Evolutionary conservation across 1,284 basidiomycete genomes (phyloP).

Genomic region (Hymenochaete sp.): DNA sequence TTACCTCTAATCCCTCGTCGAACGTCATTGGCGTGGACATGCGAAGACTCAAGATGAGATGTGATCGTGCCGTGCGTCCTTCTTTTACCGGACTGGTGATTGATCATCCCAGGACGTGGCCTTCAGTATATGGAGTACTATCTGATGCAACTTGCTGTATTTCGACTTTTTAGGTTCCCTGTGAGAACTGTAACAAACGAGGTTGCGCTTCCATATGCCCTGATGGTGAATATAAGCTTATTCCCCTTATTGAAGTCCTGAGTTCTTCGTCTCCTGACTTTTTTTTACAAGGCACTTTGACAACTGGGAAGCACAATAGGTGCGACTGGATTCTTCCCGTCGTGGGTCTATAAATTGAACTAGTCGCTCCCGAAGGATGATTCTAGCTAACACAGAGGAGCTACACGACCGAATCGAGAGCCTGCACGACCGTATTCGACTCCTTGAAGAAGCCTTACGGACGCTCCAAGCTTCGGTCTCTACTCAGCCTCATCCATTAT

Average conservation of each 20-base stretch:
- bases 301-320: constrained; percentile 49
- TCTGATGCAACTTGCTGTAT: constrained; percentile 9
- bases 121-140: constrained; percentile 12
- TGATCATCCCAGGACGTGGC: constrained; percentile 4
- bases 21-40: constrained; percentile 1
- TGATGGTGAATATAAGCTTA: constrained; percentile 37
- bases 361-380: constrained; percentile 32
- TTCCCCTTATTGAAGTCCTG: constrained; percentile 5
- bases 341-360: not conserved
- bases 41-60: constrained; percentile 56
- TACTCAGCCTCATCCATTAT: constrained; percentile 38
- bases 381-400: constrained; percentile 58
- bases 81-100: constrained; percentile 10
- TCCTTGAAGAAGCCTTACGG: constrained; percentile 49
- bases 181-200: constrained; percentile 60
- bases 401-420: constrained; percentile 53
- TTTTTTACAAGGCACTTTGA: constrained; percentile 38
- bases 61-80: constrained; percentile 52
- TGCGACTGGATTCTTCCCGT: constrained; percentile 13
- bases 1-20: constrained; percentile 1
- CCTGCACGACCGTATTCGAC: constrained; percentile 44
- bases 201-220: constrained; percentile 66
- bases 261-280: not conserved
- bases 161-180: constrained; percentile 43
- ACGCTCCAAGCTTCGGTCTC: constrained; percentile 40